phyloP scores from a whole-genome alignment of 2,329 filamentous ascomycete genomes.

The Pestalotiopsis fici region DNA sequence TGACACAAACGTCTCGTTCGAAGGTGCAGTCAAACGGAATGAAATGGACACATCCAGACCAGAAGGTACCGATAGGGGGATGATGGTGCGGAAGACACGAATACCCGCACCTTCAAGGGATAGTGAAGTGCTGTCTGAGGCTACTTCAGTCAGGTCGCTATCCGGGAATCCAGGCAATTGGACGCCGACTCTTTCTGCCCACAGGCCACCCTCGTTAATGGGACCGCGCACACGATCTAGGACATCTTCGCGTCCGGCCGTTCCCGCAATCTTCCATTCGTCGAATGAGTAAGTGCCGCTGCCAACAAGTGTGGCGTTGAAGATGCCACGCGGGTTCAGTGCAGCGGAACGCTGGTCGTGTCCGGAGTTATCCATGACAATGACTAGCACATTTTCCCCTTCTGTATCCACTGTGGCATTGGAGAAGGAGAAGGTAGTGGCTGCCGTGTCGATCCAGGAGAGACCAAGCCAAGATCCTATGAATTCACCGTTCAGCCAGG shows the following conservation, averaged over 20 bases:
- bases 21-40: constrained; percentile 50
- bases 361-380: constrained; percentile 61
- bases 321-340: constrained; percentile 51
- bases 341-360: constrained; percentile 54
- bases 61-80: constrained; percentile 50
- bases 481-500: constrained; percentile 58
- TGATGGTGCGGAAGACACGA: constrained; percentile 54
- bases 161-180: constrained; percentile 59
- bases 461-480: constrained; percentile 57
- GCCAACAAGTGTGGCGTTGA: constrained; percentile 50
- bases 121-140: constrained; percentile 32
- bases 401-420: constrained; percentile 44
- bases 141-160: constrained; percentile 38
- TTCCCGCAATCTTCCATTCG: constrained; percentile 60
- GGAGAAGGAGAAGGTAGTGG: constrained; percentile 48
- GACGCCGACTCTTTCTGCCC: constrained; percentile 58
- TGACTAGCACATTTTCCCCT: constrained; percentile 48
- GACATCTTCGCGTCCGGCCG: constrained; percentile 50
- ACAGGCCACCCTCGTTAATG: constrained; percentile 59
- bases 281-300: constrained; percentile 40
- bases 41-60: constrained; percentile 58
- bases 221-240: constrained; percentile 58
- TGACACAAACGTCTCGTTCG: constrained; percentile 37
- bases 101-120: constrained; percentile 52
- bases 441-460: constrained; percentile 36